Evolutionary conservation across 495 filamentous ascomycete species (phyloP), one percentile per base, ranked within the genome.

Genomic region (Aeminium ludgeri): DNA sequence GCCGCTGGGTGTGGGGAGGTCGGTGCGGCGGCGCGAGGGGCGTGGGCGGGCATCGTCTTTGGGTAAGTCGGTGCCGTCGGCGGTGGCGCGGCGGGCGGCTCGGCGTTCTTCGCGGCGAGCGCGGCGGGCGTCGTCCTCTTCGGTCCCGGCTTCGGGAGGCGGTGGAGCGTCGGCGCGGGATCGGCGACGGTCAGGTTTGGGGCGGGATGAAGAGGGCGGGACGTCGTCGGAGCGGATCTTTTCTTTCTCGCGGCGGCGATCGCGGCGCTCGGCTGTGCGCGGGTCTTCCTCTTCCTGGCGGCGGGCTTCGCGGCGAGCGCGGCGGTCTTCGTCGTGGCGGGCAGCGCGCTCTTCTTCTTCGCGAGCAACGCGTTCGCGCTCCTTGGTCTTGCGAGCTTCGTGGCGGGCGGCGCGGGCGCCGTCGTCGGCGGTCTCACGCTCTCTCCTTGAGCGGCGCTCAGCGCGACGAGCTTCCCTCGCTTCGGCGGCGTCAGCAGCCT

Each of bases 331-430:
- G 11, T 56, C 56, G 2, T 62, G 58, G 4, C 60, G 56, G 6
- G 64, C 59, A 39, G 69, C 61, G 17, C 53, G 50, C 41, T 69
- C 67, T 54, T 69, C 64, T 23, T 67, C 70, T 44, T 67, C 66
- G n/a, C 55, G 59, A 17, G 53, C 55, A 20, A 57, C 46, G 44
- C 58, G 55, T 10, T 59, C 58, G 32, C 65, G 61, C 11, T 59
- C 59, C 31, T 53, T 55, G n/a, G 34, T 33, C 41, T 45, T 55
- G 15, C 56, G 59, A 5, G 54, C 58, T 30, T 55, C 51, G 15
- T 52, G 42, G 4, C 52, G 43, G 3, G 41, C 41, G 28, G 30
- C 23, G n/a, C 28, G 17, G 12, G 41, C 45, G 32, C 46, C 44
- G 1, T 40, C 49, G 10, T 51, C 49, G 16, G 45, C 50, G 2